Percentiles rank a stretch among this genome's conserved stretches.
Conservation (phyloP, 257 asterid species). For the Cruciata laevipes region DNA sequence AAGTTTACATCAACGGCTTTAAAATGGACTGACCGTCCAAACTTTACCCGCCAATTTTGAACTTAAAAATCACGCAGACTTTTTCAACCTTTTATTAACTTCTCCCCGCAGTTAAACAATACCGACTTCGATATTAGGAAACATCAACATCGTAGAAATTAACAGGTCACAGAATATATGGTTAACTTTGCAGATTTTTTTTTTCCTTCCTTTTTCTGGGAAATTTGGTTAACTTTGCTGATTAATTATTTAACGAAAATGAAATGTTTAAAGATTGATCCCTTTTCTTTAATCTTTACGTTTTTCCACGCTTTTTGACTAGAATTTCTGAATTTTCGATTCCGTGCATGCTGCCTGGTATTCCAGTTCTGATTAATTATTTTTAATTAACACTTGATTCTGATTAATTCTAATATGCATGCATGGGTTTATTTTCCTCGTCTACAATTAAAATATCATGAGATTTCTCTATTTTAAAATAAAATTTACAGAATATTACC, state of each 20-base stretch:
- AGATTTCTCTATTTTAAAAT: too few relatives aligned
- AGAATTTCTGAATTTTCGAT: neutral
- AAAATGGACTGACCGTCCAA: constrained; percentile 1
- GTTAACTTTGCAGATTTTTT: neutral
- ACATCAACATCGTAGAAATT: neutral
- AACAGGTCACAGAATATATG: neutral
- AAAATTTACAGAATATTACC: too few relatives aligned
- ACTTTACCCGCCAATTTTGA: neutral
- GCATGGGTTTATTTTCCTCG: neutral
- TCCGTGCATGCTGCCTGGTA: neutral
- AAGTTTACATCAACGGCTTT: neutral
- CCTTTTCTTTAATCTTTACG: constrained; percentile 5
- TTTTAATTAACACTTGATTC: neutral
- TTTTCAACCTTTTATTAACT: neutral
- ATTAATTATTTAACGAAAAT: neutral
- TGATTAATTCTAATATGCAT: neutral
- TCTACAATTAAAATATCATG: neutral
- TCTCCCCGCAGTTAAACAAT: neutral
- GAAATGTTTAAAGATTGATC: constrained; percentile 4
- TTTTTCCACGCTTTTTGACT: constrained; percentile 7
- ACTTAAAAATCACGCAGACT: constrained; percentile 20
- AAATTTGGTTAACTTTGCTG: neutral
- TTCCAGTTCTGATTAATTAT: neutral
- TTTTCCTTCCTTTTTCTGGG: too few relatives aligned
- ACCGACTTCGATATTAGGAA: neutral